phyloP scores from a whole-genome alignment of 2,329 filamentous ascomycete genomes.

The Alternaria brassicae region DNA sequence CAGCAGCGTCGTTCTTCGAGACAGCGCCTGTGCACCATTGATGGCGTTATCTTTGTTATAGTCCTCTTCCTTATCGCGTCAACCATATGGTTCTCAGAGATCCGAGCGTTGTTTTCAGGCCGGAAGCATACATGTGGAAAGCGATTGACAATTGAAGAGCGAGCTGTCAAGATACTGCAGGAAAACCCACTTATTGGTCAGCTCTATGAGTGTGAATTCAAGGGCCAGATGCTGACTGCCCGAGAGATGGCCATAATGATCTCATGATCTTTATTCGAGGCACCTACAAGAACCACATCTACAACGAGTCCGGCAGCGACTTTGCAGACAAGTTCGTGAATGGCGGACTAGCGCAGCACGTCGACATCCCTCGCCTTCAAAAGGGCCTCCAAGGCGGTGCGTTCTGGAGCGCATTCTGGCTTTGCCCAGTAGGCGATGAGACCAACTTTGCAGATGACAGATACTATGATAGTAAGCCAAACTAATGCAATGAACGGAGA shows the following conservation, averaged over 20 bases:
- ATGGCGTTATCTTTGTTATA: slow-evolving; percentile 1
- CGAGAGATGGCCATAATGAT: slow-evolving; percentile 86
- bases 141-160: slow-evolving; percentile 35
- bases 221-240: slow-evolving; percentile 23
- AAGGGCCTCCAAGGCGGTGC: slow-evolving; percentile 78
- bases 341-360: slow-evolving; percentile 72
- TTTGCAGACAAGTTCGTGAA: slow-evolving; percentile 79
- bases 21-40: neutral
- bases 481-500: neutral
- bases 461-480: slow-evolving; percentile 70
- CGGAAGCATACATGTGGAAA: neutral
- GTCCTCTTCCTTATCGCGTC: slow-evolving; percentile 16
- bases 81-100: slow-evolving; percentile 10
- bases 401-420: slow-evolving; percentile 91
- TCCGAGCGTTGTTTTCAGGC: neutral
- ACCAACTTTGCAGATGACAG: slow-evolving; percentile 76
- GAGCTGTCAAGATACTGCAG: slow-evolving; percentile 45
- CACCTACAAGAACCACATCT: slow-evolving; percentile 77
- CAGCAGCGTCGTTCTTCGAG: neutral
- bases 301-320: slow-evolving; percentile 60
- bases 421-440: slow-evolving; percentile 72
- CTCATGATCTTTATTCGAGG: slow-evolving; percentile 75
- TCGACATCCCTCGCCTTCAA: slow-evolving; percentile 79
- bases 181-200: slow-evolving; percentile 53
- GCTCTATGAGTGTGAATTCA: slow-evolving; percentile 9